Evolutionary conservation across 2,329 filamentous ascomycete genomes (phyloP).

Genomic region (Xylaria polymorpha): DNA sequence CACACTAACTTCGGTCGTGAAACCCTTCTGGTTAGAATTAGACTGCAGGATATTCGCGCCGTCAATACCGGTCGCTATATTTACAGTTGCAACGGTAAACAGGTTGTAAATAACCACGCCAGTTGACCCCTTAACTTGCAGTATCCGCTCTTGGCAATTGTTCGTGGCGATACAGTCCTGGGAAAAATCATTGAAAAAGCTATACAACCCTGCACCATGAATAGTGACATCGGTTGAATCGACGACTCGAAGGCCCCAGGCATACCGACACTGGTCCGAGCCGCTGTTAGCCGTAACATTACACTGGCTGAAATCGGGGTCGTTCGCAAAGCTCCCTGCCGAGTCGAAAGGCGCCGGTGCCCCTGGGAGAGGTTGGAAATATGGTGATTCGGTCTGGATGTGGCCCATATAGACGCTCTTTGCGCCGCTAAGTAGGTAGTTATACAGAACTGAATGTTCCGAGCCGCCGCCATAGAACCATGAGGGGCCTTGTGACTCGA

Average conservation of each 20-base stretch:
- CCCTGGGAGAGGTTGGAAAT: conserved; percentile 51
- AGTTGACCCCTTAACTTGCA: conserved; percentile 44
- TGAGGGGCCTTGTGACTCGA: conserved; percentile 48
- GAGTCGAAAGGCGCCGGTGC: background rate
- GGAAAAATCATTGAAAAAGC: conserved; percentile 56
- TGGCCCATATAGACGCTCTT: conserved; percentile 61
- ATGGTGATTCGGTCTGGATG: conserved; percentile 58
- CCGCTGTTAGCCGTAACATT: background rate
- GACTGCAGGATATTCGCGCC: background rate
- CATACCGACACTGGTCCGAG: background rate
- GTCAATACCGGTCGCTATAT: conserved; percentile 36
- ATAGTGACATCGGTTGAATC: background rate
- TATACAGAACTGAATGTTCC: conserved; percentile 63
- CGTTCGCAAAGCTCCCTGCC: background rate
- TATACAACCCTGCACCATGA: conserved; percentile 2
- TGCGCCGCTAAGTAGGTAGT: conserved; percentile 63
- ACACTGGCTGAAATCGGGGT: conserved; percentile 4
- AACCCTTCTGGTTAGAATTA: conserved; percentile 35
- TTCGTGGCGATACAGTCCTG: conserved; percentile 64
- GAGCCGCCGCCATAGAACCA: conserved; percentile 60
- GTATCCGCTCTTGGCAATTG: conserved; percentile 68
- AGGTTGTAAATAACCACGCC: conserved; percentile 33
- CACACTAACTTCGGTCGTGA: conserved; percentile 44
- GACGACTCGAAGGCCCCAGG: background rate
- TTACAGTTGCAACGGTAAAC: conserved; percentile 32